Base-by-base conservation (phyloP, 495 filamentous ascomycete species). In the Penicillium subrubescens region DNA sequence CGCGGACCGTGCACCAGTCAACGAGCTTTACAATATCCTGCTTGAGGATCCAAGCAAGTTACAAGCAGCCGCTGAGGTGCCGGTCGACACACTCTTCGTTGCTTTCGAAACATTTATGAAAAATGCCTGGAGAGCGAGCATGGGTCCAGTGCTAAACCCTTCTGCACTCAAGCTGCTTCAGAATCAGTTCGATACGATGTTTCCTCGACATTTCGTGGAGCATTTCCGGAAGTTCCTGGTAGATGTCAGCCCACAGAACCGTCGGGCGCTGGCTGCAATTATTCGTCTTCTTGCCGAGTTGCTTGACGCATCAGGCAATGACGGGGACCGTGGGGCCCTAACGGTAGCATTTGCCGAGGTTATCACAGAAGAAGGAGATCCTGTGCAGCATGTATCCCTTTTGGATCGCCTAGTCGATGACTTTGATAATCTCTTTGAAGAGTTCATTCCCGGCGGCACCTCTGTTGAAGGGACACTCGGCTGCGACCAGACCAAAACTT, bases 41-140 rank as follows among this genome's bases (percentile, higher is more conserved):
- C 69, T 97, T 44, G 93, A 96, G 74, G 88, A 91, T 65, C 91
- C 93, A 0, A 88, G 83, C 55, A 90, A 89, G 64, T 79, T 90
- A 46, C 87, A 96, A 57, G 80, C 87, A 14, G 87, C 91, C 5
- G 86, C 88, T 2, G 91, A 97, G 61, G 84, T 90, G 4, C 84
- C 91, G 14, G 87, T 97, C 23, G 93, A 97, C 71, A 89, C 94
- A n/a, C 82, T 97, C 11, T 97, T 97, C 68, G 89, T 89, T 19
- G 92, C 94, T 1, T 99, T 99, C 70, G 93, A 96, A 68, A 97
- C 95, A 63, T 99, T 97, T 65, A 82, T 97, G 70, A 87, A 86
- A 61, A 89, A 91, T 61, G 93, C 93, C 33, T 99, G 95, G 95
- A 87, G 83, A 59, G 88, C 93, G 54, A 89, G 91, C 64, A 94